Evolutionary conservation across 2,329 filamentous ascomycete species (phyloP).

Genomic region (Penicillium sumatraense): DNA sequence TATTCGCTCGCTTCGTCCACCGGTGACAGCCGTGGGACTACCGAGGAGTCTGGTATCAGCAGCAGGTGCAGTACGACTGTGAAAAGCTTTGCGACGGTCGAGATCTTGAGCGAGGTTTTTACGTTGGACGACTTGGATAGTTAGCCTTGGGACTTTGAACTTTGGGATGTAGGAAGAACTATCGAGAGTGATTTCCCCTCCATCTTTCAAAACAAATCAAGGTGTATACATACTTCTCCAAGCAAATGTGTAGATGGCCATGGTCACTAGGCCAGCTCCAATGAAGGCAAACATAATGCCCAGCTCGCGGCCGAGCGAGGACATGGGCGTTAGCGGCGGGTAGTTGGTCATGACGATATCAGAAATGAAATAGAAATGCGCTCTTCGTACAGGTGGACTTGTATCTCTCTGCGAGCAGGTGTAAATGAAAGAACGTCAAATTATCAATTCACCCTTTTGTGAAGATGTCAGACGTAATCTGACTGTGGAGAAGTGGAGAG

Average conservation of each 20-base stretch:
- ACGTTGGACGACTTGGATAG: constrained; percentile 11
- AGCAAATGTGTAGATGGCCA: constrained; percentile 38
- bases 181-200: no score
- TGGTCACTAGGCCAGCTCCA: constrained; percentile 35
- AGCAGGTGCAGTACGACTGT: constrained; percentile 8
- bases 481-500: constrained; percentile 10
- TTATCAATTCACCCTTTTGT: not conserved
- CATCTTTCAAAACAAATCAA: no score
- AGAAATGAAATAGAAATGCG: not conserved
- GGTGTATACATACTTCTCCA: constrained; percentile 41
- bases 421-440: not conserved
- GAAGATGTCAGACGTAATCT: not conserved
- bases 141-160: not conserved
- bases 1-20: constrained; percentile 11
- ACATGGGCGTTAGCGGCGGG: constrained; percentile 34
- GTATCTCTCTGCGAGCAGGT: not conserved
- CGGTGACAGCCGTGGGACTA: constrained; percentile 2
- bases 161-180: not conserved
- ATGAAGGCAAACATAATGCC: constrained; percentile 47
- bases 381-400: not conserved
- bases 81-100: constrained; percentile 38
- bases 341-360: constrained; percentile 10
- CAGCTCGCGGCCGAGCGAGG: constrained; percentile 41
- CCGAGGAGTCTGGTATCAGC: constrained; percentile 3
- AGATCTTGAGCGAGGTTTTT: constrained; percentile 34